These are phyloP conservation scores for Candida chilensis DNA, from an alignment of 805 yeast species.

Conservation along the genomic window DNA sequence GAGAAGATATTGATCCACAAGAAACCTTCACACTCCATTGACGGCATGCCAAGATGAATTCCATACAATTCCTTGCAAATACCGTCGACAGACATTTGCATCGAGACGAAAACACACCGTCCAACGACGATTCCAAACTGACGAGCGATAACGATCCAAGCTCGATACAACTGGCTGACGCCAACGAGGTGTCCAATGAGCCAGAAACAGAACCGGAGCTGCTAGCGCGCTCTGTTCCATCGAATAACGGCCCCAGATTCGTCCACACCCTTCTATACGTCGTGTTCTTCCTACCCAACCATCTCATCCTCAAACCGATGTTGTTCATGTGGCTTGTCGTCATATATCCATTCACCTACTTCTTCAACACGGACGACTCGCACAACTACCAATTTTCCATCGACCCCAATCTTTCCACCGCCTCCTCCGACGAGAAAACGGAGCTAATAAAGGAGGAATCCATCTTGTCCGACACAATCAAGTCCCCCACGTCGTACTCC, in stretches of 20 bases:
- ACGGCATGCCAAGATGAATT: conserved; percentile 15
- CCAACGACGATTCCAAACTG: conserved; percentile 1
- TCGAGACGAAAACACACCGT: not conserved
- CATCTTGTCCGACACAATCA: conserved; percentile 25
- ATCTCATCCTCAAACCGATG: conserved; percentile 44
- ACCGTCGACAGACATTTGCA: conserved; percentile 10
- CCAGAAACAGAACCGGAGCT: conserved; percentile 1
- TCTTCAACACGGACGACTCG: conserved; percentile 13
- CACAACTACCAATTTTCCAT: not conserved
- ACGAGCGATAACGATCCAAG: not conserved
- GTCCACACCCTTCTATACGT: conserved; percentile 8
- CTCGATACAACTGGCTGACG: not conserved
- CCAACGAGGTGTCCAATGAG: conserved; percentile 1
- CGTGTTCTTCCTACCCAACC: conserved; percentile 38
- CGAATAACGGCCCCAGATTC: not conserved
- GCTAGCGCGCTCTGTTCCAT: not conserved
- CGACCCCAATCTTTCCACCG: conserved; percentile 3
- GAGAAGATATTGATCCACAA: too few species aligned
- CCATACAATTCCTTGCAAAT: conserved; percentile 13
- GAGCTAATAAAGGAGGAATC: conserved; percentile 17
- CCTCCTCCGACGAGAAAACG: conserved; percentile 17
- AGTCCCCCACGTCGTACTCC: conserved; percentile 29
- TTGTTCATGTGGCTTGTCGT: conserved; percentile 37
- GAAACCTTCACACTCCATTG: too few species aligned
- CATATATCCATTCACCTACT: conserved; percentile 43